Percentiles rank a stretch among this genome's conserved stretches.
Conservation (phyloP, 108 stramenopile species). For the Cyclotella baltica region DNA sequence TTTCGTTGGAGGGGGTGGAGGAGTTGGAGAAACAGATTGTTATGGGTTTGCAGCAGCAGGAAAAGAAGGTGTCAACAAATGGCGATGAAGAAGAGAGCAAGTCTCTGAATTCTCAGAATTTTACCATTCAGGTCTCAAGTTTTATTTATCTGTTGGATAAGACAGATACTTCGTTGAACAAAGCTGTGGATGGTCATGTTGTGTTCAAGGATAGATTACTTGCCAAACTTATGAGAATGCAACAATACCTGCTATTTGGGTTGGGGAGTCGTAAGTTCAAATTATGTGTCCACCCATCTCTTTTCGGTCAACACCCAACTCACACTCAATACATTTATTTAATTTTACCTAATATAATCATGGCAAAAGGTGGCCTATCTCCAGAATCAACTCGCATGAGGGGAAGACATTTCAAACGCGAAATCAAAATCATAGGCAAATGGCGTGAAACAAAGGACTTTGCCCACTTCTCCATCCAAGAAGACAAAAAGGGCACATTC, state of each 20-base stretch:
- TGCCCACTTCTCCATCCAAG: conserved; percentile 12
- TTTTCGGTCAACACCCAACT: not conserved
- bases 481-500: conserved; percentile 6
- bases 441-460: conserved; percentile 50
- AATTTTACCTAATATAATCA: not conserved
- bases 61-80: not conserved
- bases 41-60: conserved; percentile 14
- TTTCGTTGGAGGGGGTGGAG: conserved; percentile 36
- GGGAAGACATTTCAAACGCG: conserved; percentile 54
- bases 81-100: not conserved
- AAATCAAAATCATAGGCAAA: conserved; percentile 46
- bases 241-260: conserved; percentile 21
- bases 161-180: not conserved
- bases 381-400: conserved; percentile 15
- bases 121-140: conserved; percentile 12
- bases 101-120: not conserved
- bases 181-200: not conserved
- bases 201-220: not conserved
- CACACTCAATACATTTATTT: too few relatives aligned
- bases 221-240: conserved; percentile 5
- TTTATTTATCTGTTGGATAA: conserved; percentile 25
- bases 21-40: conserved; percentile 41
- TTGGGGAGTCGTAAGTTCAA: conserved; percentile 21
- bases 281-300: not conserved
- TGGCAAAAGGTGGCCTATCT: not conserved